Conservation (phyloP, 768 basidiomycete species). For the Phylloporus rhodoxanthus region DNA sequence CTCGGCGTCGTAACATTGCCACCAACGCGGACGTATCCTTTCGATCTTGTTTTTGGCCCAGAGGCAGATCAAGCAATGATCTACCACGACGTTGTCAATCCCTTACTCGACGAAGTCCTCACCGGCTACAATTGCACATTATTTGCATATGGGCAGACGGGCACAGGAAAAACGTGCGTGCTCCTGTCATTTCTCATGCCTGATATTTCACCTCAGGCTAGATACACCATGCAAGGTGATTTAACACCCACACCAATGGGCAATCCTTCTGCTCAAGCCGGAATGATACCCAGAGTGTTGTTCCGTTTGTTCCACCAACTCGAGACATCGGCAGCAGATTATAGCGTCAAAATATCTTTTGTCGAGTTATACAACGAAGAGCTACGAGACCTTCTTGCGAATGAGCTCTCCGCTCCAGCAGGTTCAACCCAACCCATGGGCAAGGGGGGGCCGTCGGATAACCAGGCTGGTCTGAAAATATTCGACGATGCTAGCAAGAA, state of each 20-base stretch:
- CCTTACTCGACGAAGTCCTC: constrained; percentile 91
- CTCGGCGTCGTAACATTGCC: constrained; percentile 71
- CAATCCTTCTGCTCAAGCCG: constrained; percentile 82
- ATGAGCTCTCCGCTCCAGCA: constrained; percentile 65
- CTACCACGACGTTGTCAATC: constrained; percentile 88
- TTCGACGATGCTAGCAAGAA: constrained; percentile 88
- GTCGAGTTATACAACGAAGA: constrained; percentile 98
- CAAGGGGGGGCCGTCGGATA: constrained; percentile 46
- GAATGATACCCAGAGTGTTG: constrained; percentile 92
- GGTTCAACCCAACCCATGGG: constrained; percentile 77
- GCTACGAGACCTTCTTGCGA: constrained; percentile 84
- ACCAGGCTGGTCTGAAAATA: constrained; percentile 67
- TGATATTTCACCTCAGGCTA: constrained; percentile 27
- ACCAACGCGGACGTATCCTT: constrained; percentile 82
- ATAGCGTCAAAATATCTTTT: constrained; percentile 88
- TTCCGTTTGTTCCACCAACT: constrained; percentile 88
- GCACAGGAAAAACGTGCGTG: constrained; percentile 95
- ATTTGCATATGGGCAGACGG: constrained; percentile 98
- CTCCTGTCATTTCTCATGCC: not conserved
- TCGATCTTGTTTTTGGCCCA: constrained; percentile 93
- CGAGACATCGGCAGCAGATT: constrained; percentile 71
- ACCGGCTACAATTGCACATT: constrained; percentile 95
- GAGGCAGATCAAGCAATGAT: constrained; percentile 94
- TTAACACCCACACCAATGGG: constrained; percentile 75
- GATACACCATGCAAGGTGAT: constrained; percentile 98